These are phyloP conservation scores for Fusarium pilosicola DNA, from an alignment of 2,329 filamentous ascomycete species.

Conservation along the genomic window DNA sequence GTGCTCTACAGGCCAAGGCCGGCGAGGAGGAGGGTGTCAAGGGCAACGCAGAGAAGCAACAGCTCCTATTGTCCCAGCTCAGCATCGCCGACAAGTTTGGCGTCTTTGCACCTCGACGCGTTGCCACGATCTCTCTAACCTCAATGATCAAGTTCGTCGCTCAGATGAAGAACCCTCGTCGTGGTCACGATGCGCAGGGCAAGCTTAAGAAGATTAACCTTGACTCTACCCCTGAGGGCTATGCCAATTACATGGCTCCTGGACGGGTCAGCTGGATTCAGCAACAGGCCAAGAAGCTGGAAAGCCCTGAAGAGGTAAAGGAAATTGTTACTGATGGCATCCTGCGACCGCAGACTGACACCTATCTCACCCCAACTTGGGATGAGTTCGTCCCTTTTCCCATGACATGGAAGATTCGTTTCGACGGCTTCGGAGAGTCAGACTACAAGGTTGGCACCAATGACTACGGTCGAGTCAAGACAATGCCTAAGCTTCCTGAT, in stretches of 20 bases:
- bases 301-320: neutral
- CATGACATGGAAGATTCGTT: conserved; percentile 12
- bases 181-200: conserved; percentile 37
- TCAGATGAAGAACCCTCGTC: conserved; percentile 36
- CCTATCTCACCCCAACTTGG: neutral
- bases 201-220: conserved; percentile 30
- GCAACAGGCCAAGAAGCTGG: neutral
- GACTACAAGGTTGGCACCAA: neutral
- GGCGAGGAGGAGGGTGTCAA: neutral
- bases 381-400: conserved; percentile 10
- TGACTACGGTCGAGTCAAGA: neutral
- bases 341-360: neutral
- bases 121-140: neutral
- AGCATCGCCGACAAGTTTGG: conserved; percentile 4
- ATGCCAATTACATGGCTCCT: conserved; percentile 37
- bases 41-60: neutral
- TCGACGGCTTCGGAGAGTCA: neutral
- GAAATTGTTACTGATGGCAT: neutral
- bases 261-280: neutral
- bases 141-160: conserved; percentile 38
- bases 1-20: neutral
- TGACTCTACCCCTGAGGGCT: conserved; percentile 23
- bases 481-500: neutral
- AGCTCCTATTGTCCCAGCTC: neutral
- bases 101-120: neutral